phyloP scores from a whole-genome alignment of 495 filamentous ascomycete species.

The Aspergillus bridgeri region DNA sequence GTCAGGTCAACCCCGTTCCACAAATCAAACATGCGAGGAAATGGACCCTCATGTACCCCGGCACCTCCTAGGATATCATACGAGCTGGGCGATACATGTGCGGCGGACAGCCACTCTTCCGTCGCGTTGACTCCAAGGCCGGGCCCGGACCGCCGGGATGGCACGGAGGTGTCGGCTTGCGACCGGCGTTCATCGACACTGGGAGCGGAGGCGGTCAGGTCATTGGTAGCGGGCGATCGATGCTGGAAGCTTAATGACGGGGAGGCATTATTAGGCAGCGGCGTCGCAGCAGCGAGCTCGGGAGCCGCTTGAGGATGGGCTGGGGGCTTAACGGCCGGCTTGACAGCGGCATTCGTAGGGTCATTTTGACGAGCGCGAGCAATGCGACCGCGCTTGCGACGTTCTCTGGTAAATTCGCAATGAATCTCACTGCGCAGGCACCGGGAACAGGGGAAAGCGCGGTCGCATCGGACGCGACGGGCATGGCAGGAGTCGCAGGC shows the following conservation, averaged over 20 bases:
- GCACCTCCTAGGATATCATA: conserved; percentile 32
- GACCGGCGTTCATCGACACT: conserved; percentile 35
- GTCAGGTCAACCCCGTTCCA: conserved; percentile 36
- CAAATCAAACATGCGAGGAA: conserved; percentile 36
- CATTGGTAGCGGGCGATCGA: conserved; percentile 34
- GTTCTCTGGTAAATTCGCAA: conserved; percentile 46
- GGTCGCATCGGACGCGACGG: conserved; percentile 48
- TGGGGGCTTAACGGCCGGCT: neutral
- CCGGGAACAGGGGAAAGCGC: conserved; percentile 45
- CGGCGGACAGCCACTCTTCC: conserved; percentile 40
- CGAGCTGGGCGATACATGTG: conserved; percentile 39
- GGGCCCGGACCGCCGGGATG: conserved; percentile 16
- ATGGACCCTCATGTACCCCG: conserved; percentile 26
- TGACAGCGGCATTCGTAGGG: conserved; percentile 4
- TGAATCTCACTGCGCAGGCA: conserved; percentile 42
- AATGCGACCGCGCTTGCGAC: conserved; percentile 45
- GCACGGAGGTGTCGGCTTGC: conserved; percentile 17
- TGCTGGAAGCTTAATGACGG: conserved; percentile 26
- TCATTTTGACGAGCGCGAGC: conserved; percentile 30
- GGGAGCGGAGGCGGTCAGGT: conserved; percentile 30
- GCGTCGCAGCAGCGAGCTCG: conserved; percentile 16
- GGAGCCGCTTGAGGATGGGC: neutral
- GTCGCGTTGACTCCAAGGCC: conserved; percentile 24
- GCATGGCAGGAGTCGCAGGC: conserved; percentile 47
- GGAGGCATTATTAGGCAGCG: conserved; percentile 27